Conservation (phyloP, 1,284 basidiomycete species). For the Pseudozyma tsukubaensis region DNA sequence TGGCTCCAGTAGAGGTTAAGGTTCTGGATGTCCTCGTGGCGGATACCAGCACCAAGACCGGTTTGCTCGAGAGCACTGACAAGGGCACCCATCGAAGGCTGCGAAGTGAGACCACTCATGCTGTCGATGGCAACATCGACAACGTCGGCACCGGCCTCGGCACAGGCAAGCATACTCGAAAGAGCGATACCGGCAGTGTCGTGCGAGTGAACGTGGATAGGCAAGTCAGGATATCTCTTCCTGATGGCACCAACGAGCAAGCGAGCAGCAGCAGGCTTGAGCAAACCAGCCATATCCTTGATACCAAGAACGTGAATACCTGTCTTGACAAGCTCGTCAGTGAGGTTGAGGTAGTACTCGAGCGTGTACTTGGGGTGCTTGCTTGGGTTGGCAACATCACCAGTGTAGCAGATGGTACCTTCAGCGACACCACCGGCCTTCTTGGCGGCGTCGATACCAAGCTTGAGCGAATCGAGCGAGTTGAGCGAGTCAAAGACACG, state of each 20-base stretch:
- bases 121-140: slow-evolving; percentile 96
- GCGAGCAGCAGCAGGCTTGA: slow-evolving; percentile 93
- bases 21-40: slow-evolving; percentile 95
- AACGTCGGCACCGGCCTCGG: slow-evolving; percentile 95
- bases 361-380: slow-evolving; percentile 95
- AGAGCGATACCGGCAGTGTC: slow-evolving; percentile 98
- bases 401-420: slow-evolving; percentile 92
- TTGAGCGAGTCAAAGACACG: slow-evolving; percentile 95
- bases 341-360: slow-evolving; percentile 96
- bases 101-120: slow-evolving; percentile 98
- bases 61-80: slow-evolving; percentile 96
- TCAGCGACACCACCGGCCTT: slow-evolving; percentile 98
- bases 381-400: slow-evolving; percentile 93
- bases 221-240: slow-evolving; percentile 94
- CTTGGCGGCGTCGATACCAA: slow-evolving; percentile 93
- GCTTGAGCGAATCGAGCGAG: slow-evolving; percentile 65
- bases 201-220: slow-evolving; percentile 99
- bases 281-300: slow-evolving; percentile 99
- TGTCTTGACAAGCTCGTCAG: slow-evolving; percentile 90
- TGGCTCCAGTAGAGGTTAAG: slow-evolving; percentile 99
- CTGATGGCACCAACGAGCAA: slow-evolving; percentile 94
- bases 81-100: slow-evolving; percentile 97
- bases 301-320: slow-evolving; percentile 98
- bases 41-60: slow-evolving; percentile 92
- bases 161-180: slow-evolving; percentile 94